A percentile compares a stretch with the other conserved stretches of the same genome.
Conservation (phyloP, 179 eudicot genomes). For the Carnegiea gigantea region DNA sequence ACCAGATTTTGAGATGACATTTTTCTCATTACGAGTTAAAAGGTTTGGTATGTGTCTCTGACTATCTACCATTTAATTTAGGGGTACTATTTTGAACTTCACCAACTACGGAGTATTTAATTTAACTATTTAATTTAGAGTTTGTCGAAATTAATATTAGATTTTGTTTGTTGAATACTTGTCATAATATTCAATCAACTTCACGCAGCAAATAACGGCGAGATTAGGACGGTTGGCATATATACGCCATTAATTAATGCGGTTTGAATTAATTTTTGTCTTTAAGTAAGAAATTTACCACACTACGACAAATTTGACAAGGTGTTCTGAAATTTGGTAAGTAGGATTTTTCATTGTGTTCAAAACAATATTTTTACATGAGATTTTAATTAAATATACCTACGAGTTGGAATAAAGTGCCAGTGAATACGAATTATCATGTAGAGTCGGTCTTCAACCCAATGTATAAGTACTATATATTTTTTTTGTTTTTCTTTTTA, state of each 20-base stretch:
- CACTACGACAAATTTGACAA: no score
- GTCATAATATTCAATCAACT: background rate
- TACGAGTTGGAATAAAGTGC: no score
- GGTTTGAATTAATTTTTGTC: background rate
- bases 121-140: background rate
- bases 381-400: no score
- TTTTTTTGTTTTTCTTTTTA: no score
- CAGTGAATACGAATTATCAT: no score
- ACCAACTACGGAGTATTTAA: no score
- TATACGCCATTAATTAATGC: background rate
- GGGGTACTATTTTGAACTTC: background rate
- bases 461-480: no score
- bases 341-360: no score
- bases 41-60: background rate
- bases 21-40: background rate
- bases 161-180: background rate
- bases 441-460: no score
- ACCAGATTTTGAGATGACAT: conserved; percentile 13
- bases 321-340: no score
- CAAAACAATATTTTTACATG: no score
- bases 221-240: background rate
- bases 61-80: background rate
- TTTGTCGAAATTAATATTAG: background rate
- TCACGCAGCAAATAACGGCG: conserved; percentile 2
- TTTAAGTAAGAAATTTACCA: background rate